Evolutionary conservation across 352 stramenopile genomes (phyloP).

Genomic region (Globisporangium recalcitrans): DNA sequence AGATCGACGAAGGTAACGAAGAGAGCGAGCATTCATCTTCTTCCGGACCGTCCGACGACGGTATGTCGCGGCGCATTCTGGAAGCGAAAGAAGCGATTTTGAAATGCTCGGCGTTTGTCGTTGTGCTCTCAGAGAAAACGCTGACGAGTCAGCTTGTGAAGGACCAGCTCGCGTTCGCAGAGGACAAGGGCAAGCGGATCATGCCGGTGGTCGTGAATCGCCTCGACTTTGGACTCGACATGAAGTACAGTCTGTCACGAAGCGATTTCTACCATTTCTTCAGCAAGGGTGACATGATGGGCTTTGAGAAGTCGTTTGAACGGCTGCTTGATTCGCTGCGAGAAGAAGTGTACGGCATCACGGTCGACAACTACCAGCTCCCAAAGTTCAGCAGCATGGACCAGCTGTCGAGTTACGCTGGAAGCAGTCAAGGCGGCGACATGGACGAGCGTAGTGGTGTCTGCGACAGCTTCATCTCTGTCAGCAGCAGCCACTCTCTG

Average conservation of each 20-base stretch:
- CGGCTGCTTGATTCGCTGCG: conserved; percentile 50
- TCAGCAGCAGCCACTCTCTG: conserved; percentile 11
- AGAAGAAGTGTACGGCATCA: conserved; percentile 68
- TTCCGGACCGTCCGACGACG: conserved; percentile 32
- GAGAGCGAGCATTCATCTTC: conserved; percentile 19
- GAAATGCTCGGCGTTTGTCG: conserved; percentile 70
- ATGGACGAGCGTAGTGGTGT: conserved; percentile 28
- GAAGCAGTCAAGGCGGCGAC: conserved; percentile 16
- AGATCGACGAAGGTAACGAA: conserved; percentile 14
- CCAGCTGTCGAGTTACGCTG: conserved; percentile 21
- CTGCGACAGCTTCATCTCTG: conserved; percentile 34
- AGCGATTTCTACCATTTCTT: conserved; percentile 83
- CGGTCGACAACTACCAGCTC: conserved; percentile 22
- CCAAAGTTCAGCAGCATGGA: conserved; percentile 20
- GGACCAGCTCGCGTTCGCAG: conserved; percentile 75
- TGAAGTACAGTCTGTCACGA: conserved; percentile 76
- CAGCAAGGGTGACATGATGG: conserved; percentile 71
- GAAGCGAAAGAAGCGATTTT: conserved; percentile 80
- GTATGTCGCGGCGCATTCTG: conserved; percentile 62
- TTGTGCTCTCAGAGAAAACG: conserved; percentile 74
- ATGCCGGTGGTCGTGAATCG: conserved; percentile 65
- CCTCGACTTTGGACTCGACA: conserved; percentile 59
- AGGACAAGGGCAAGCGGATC: conserved; percentile 84
- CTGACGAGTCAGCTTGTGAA: conserved; percentile 64
- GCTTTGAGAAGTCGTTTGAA: conserved; percentile 57